These are phyloP conservation scores for Boletus edulis DNA, from an alignment of 768 basidiomycete genomes.

Conservation along the genomic window DNA sequence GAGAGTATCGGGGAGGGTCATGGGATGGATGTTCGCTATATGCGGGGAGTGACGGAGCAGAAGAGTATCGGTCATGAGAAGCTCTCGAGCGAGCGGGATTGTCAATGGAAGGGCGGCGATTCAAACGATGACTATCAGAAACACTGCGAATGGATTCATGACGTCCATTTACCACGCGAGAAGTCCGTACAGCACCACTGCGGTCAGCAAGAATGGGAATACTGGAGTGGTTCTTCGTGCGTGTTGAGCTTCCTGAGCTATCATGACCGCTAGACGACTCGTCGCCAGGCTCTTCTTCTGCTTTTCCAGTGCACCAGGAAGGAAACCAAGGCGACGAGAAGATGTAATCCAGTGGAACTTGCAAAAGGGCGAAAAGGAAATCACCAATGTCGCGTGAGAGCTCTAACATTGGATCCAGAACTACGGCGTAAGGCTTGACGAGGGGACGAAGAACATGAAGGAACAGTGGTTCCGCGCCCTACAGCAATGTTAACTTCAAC, in stretches of 20 bases:
- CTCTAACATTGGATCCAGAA: constrained; percentile 66
- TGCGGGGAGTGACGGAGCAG: constrained; percentile 21
- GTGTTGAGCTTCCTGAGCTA: background rate
- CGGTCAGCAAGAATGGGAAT: constrained; percentile 14
- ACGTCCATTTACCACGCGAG: constrained; percentile 6
- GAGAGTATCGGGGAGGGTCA: constrained; percentile 25
- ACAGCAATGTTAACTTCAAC: constrained; percentile 11
- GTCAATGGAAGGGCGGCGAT: background rate
- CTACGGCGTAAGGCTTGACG: constrained; percentile 67
- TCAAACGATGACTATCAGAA: constrained; percentile 15
- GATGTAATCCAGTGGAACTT: constrained; percentile 39
- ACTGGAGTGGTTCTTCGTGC: constrained; percentile 6
- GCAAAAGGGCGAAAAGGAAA: constrained; percentile 44
- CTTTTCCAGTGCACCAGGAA: constrained; percentile 17
- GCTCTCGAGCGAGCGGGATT: background rate
- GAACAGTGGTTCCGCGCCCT: constrained; percentile 87
- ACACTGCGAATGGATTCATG: constrained; percentile 16
- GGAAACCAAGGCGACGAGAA: constrained; percentile 31
- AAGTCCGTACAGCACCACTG: constrained; percentile 2
- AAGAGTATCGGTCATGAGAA: constrained; percentile 14
- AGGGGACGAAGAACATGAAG: constrained; percentile 78
- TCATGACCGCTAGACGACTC: background rate
- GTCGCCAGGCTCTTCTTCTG: constrained; percentile 5
- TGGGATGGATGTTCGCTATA: constrained; percentile 23
- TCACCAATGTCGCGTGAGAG: constrained; percentile 63